phyloP scores from a whole-genome alignment of 192 early-diverging fungal genomes.

The Backusella parvicylindrica region DNA sequence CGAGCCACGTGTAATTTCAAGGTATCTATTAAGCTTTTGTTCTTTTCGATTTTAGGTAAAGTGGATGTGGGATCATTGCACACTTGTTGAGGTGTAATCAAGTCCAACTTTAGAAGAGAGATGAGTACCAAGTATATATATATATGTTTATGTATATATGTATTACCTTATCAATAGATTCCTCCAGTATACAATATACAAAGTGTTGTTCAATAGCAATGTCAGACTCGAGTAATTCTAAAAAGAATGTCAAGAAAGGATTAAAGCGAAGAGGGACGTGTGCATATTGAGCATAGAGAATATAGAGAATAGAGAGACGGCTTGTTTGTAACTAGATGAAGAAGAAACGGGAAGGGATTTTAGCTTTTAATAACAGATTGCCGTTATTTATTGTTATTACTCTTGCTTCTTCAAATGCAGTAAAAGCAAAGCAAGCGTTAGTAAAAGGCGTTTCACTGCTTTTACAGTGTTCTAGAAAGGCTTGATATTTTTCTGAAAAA shows the following conservation, averaged over 20 bases:
- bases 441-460: neutral
- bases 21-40: neutral
- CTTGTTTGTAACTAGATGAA: neutral
- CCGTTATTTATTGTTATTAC: too few relatives aligned
- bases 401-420: neutral
- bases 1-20: neutral
- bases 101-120: neutral
- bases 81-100: constrained; percentile 1
- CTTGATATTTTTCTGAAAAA: constrained; percentile 10
- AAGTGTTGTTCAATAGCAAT: constrained; percentile 5
- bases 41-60: neutral
- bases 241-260: constrained; percentile 21
- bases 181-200: constrained; percentile 20
- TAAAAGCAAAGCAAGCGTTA: constrained; percentile 5
- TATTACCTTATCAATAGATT: neutral
- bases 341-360: neutral
- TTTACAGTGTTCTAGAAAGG: neutral
- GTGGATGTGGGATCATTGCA: neutral
- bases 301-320: constrained; percentile 14
- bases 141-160: too few relatives aligned
- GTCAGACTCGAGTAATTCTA: constrained; percentile 1
- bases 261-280: constrained; percentile 12
- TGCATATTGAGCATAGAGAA: constrained; percentile 14
- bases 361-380: neutral
- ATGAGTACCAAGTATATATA: neutral